These are phyloP conservation scores for Ascochyta viciae-villosae DNA, from an alignment of 2,329 filamentous ascomycete species.

Conservation along the genomic window DNA sequence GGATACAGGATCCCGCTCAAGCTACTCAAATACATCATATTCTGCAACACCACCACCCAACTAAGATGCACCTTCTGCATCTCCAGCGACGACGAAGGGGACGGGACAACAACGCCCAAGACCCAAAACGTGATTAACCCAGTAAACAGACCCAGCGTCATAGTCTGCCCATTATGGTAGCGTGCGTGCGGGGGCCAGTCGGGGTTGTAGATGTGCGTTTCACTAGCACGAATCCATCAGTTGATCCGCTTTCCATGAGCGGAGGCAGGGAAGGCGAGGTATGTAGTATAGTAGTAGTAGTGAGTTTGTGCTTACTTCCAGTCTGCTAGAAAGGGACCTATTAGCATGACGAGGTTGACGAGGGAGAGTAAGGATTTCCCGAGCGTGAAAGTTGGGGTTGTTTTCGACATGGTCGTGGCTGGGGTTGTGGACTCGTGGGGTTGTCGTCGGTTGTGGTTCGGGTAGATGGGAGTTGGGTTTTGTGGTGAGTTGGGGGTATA, in stretches of 20 bases:
- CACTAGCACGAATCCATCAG: constrained; percentile 10
- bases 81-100: background rate
- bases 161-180: constrained; percentile 63
- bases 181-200: constrained; percentile 59
- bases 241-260: too few species aligned
- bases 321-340: constrained; percentile 40
- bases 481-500: too few species aligned
- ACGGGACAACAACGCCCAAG: background rate
- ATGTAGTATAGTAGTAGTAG: too few species aligned
- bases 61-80: constrained; percentile 16
- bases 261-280: too few species aligned
- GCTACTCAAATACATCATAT: constrained; percentile 55
- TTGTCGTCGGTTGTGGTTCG: background rate
- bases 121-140: constrained; percentile 32
- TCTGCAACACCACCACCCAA: constrained; percentile 43
- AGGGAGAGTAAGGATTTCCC: background rate
- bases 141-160: constrained; percentile 55
- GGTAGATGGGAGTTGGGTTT: too few species aligned
- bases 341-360: background rate
- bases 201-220: constrained; percentile 58
- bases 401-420: background rate
- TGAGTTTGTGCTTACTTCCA: constrained; percentile 28
- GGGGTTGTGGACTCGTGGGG: background rate
- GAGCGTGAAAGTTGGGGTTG: background rate
- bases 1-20: constrained; percentile 57